Base-by-base conservation (phyloP, 2,329 filamentous ascomycete species). In the Diplocarpon mali region DNA sequence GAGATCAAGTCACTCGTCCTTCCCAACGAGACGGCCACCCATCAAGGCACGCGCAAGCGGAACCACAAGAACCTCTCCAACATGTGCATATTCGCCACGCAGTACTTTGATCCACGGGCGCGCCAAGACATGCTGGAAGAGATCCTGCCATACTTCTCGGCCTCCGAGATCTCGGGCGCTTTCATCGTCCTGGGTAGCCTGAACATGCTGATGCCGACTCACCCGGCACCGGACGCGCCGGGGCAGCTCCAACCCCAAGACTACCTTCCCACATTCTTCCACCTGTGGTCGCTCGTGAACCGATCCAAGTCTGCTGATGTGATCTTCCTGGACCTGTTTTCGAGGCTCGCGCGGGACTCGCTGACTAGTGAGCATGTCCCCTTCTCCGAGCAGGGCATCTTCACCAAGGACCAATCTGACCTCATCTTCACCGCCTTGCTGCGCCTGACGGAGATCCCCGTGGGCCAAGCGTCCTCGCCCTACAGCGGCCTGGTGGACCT, bases 241-340 rank as follows among this genome's bases (percentile, higher is more conserved):
- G 70, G 72, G 28, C 78, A 88, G 55, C 77, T 94, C n/a, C 80
- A 88, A 55, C 90, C 92, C 1, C 82, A 89, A 53, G 80, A 90
- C 59, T 90, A 93, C 58, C 69, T 96, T 30, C 92, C 92, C 2
- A 95, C 90, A 0, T 83, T 95, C 56, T 98, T 98, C 69, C 92
- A 98, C 63, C 67, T 96, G 1, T 98, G 92, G 92, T 92, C 89
- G 1, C 72, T 96, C 35, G 80, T 96, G 53, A 92, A 87, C 55
- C 76, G 93, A 41, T 96, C 90, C 1, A 92, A 86, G 64, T 74
- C 80, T 3, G 83, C 92, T 49, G 92, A 98, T 63, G 76, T 85
- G 46, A 83, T 83, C 51, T 89, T 94, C 58, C 76, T 96, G 52
- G 92, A 98, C 64, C 75, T 95, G 28, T 77, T 95, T 51, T 96